Evolutionary conservation across 495 filamentous ascomycete species (phyloP), one percentile per base, ranked within the genome.

Genomic region (Terfezia claveryi): DNA sequence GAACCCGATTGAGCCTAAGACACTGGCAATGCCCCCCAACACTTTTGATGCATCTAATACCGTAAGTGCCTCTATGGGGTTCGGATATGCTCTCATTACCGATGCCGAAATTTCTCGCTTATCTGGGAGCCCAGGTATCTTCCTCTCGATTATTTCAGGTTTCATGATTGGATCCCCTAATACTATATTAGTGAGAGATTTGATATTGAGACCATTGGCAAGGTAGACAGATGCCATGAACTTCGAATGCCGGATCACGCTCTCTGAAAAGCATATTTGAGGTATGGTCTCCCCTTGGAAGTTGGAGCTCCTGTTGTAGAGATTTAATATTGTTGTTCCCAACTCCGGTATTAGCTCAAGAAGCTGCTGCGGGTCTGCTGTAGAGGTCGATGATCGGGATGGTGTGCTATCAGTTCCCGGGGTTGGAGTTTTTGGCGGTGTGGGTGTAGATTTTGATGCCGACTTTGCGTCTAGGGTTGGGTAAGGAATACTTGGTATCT

Each of bases 211-310:
- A 50, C 87, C 87, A 52, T 79, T 74, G 9, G 77, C 72, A 38
- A 84, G 63, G 61, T 86, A 80, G 49, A 88, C 67, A 9, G 79
- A 77, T 8, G 82, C 74, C 55, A 91, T 69, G 16, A 92, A 66
- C 59, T 81, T 83, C 58, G 80, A 76, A 57, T 87, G 80, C 52
- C 91, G 76, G 57, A 95, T 83, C 14, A 82, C 76, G 8, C 80
- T 80, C 63, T 96, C 87, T 1, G 84, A 88, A 54, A 82, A 81
- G 11, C 85, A 79, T 1, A 92, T 68, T 16, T 82, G 82, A 12
- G 87, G 88, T 17, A 93, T 69, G 56, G 83, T 76, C 65, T 94
- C 88, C 20, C 83, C 79, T 23, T 84, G 78, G 59, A 92, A 80
- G 59, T 77, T 76, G 16, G 78, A 74, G 3, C 80, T 79, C 54